Base-by-base conservation (phyloP, 805 yeast genomes). In the Wickerhamiella galacta region DNA sequence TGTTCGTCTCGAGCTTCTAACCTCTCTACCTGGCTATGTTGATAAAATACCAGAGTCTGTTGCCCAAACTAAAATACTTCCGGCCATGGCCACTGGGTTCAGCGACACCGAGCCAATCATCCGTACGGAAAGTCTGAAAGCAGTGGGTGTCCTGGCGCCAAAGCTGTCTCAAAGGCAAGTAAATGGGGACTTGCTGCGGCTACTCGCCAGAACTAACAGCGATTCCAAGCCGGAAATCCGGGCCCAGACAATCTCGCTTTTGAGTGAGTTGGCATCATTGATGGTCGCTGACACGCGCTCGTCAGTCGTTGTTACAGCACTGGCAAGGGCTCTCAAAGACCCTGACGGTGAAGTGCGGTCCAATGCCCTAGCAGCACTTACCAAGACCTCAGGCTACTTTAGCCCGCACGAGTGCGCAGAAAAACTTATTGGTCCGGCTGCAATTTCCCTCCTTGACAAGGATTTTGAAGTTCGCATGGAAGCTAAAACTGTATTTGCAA, bases 261-360 rank as follows among this genome's bases (percentile, higher is more conserved):
- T 82, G 21, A 71, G 77, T 25, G 69, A 70, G 34, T 70, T 82
- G 28, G 73, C 90, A 0, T 52, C 62, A 20, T 56, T 61, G 37
- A 65, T 82, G 43, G 72, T 71, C 60, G 77, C 46, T 16, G 40
- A 55, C 3, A 57, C 60, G 1, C 64, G 85, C 37, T 63, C 80
- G 7, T 73, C 72, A 16, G 93, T 90, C 2, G 57, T 90, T 30
- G 72, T 82, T 3, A 82, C 95, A 1, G 96, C 95, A 0, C 76
- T 79, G 44, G 68, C 80, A 2, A 75, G 83, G 45, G 77, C 93
- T 0, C 61, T 87, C 29, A 74, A 73, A 45, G 98, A 87, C 52
- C 66, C 85, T 1, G 72, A 71, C 46, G 63, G 73, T 2, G 82
- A 78, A 6, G 72, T 92, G 10, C 66, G 90, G 41, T 52, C 74